A percentile compares a stretch with the other conserved stretches of the same genome.
Evolutionary conservation across 306 rosid species (phyloP).

Genomic region (Sesbania bispinosa): DNA sequence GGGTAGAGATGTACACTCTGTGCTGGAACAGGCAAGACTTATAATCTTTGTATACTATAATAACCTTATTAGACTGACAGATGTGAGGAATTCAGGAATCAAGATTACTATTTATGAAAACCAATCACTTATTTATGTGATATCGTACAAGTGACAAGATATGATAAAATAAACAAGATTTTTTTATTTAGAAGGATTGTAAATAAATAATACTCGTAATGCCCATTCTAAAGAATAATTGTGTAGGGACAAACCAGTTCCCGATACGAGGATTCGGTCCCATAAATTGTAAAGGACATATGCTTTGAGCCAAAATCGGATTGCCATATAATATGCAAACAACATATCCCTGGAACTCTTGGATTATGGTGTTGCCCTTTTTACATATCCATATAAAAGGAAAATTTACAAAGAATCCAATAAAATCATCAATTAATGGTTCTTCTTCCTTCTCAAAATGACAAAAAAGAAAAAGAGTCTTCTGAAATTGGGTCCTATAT

Average conservation of each 20-base stretch:
- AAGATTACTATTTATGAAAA: not conserved
- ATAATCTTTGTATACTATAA: not conserved
- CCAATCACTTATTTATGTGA: conserved; percentile 5
- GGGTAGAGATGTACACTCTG: conserved; percentile 92
- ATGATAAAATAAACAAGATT: not conserved
- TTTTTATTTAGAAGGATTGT: not conserved
- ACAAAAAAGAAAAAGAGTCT: no score
- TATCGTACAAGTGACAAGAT: conserved; percentile 2
- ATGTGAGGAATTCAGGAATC: conserved; percentile 11
- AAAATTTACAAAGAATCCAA: not conserved
- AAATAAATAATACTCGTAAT: not conserved
- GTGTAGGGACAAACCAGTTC: not conserved
- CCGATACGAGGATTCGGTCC: not conserved
- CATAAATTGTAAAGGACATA: not conserved
- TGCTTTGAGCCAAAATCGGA: not conserved
- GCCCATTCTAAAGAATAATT: conserved; percentile 7
- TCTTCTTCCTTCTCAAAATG: conserved; percentile 4
- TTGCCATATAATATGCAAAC: conserved; percentile 5
- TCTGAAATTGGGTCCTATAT: not conserved
- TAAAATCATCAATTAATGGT: not conserved
- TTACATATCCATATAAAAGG: not conserved
- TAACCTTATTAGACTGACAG: not conserved
- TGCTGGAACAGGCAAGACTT: conserved; percentile 78
- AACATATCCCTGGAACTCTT: not conserved
- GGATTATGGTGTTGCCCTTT: not conserved